Evolutionary conservation across 345 rosid species (phyloP).

Genomic region (Ceriops zippeliana): DNA sequence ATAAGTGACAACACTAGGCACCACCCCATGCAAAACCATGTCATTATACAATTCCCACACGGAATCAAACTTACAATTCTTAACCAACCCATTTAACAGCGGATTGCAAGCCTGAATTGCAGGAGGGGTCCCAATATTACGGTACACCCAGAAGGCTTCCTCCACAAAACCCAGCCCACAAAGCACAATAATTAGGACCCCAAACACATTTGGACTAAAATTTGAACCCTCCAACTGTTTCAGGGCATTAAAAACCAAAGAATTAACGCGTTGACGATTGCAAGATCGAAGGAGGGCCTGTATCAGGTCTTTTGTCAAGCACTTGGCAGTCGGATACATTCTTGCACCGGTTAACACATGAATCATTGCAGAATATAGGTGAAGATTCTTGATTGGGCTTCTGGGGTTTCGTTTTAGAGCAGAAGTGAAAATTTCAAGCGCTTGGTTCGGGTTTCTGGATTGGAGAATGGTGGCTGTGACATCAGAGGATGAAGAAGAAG

Average conservation of each 20-base stretch:
- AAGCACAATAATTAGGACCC: constrained; percentile 46
- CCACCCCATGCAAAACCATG: constrained; percentile 48
- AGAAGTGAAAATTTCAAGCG: constrained; percentile 37
- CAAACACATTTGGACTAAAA: constrained; percentile 45
- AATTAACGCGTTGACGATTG: constrained; percentile 27
- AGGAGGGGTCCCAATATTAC: constrained; percentile 39
- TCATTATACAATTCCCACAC: constrained; percentile 44
- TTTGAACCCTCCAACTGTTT: constrained; percentile 22
- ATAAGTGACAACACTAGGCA: constrained; percentile 53
- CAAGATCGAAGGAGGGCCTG: constrained; percentile 32
- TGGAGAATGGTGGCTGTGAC: constrained; percentile 37
- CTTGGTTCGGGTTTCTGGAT: constrained; percentile 41
- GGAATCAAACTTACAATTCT: constrained; percentile 35
- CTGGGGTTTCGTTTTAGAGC: constrained; percentile 12
- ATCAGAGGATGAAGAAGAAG: constrained; percentile 24
- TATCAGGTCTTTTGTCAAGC: constrained; percentile 62
- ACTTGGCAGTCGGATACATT: constrained; percentile 43
- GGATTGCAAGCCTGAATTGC: constrained; percentile 45
- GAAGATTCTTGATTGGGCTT: constrained; percentile 32
- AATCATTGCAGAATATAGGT: constrained; percentile 29
- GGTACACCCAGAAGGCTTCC: constrained; percentile 59
- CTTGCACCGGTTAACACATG: constrained; percentile 35
- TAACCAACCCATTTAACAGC: constrained; percentile 51
- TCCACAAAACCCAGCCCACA: constrained; percentile 50
- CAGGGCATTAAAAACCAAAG: constrained; percentile 41